A percentile compares a stretch with the other conserved stretches of the same genome.
phyloP scores from a whole-genome alignment of 2,329 filamentous ascomycete genomes.

The Botrytis squamosa region DNA sequence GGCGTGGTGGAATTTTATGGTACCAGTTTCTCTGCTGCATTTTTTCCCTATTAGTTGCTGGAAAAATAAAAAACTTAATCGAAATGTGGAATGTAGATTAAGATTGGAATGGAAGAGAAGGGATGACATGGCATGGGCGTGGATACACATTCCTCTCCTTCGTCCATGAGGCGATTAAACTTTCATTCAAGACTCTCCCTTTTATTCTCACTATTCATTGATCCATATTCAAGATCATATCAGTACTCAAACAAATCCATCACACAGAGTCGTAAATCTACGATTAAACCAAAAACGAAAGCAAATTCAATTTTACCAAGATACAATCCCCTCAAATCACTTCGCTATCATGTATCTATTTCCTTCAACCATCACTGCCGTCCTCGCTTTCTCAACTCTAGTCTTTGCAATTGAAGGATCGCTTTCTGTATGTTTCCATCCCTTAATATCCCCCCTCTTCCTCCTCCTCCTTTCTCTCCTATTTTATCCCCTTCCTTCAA shows the following conservation, averaged over 20 bases:
- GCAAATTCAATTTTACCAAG: neutral
- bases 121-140: neutral
- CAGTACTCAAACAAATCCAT: neutral
- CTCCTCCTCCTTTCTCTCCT: no score
- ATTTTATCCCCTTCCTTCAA: neutral
- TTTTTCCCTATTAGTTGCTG: no score
- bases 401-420: neutral
- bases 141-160: neutral
- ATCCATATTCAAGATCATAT: neutral
- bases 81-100: neutral
- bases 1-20: no score
- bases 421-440: neutral
- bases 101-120: neutral
- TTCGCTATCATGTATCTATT: neutral
- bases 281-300: neutral
- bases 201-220: neutral
- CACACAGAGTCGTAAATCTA: neutral
- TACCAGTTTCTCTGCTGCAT: no score
- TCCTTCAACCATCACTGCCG: neutral
- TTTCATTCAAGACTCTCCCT: neutral
- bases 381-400: neutral
- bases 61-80: no score
- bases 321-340: neutral
- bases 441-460: neutral
- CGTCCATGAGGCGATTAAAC: neutral